phyloP scores from a whole-genome alignment of 148 eudicot species.

The Pouteria glomerata region DNA sequence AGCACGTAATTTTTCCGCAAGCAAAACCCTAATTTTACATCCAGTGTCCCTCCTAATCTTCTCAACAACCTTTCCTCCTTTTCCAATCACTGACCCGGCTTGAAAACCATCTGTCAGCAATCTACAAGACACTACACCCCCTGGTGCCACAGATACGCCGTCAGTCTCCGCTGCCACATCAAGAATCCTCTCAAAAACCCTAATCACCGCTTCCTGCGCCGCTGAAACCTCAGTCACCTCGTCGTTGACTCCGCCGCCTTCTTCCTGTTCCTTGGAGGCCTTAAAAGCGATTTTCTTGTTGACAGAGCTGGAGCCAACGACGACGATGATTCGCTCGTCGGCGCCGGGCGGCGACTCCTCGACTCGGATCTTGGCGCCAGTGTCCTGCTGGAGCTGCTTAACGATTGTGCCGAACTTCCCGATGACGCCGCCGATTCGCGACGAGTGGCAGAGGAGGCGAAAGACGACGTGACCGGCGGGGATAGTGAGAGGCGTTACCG shows the following conservation, averaged over 20 bases:
- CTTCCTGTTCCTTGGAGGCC: background rate
- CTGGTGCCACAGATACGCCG: slow-evolving; percentile 5
- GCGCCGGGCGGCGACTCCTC: slow-evolving; percentile 37
- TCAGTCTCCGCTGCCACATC: slow-evolving; percentile 53
- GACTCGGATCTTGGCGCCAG: slow-evolving; percentile 51
- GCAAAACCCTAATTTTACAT: slow-evolving; percentile 60
- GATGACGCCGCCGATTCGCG: slow-evolving; percentile 62
- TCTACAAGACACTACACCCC: slow-evolving; percentile 40
- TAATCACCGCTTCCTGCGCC: slow-evolving; percentile 61
- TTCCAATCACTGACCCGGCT: slow-evolving; percentile 71
- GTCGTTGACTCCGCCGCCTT: no score
- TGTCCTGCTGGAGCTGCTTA: slow-evolving; percentile 47
- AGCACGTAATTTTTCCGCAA: slow-evolving; percentile 27
- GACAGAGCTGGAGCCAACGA: slow-evolving; percentile 22
- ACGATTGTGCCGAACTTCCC: slow-evolving; percentile 67
- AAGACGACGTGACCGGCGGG: slow-evolving; percentile 43
- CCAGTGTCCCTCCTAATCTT: slow-evolving; percentile 63
- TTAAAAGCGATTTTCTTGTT: slow-evolving; percentile 19
- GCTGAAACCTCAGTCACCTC: slow-evolving; percentile 42
- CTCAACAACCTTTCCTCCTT: slow-evolving; percentile 59
- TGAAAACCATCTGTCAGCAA: slow-evolving; percentile 37
- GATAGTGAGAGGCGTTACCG: slow-evolving; percentile 17
- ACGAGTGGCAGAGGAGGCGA: slow-evolving; percentile 65
- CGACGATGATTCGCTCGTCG: slow-evolving; percentile 45
- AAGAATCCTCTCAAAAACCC: slow-evolving; percentile 71